Percentiles rank a stretch among this genome's conserved stretches.
Conservation (phyloP, 176 grass and related monocot genomes). For the Bothriochloa decipiens region DNA sequence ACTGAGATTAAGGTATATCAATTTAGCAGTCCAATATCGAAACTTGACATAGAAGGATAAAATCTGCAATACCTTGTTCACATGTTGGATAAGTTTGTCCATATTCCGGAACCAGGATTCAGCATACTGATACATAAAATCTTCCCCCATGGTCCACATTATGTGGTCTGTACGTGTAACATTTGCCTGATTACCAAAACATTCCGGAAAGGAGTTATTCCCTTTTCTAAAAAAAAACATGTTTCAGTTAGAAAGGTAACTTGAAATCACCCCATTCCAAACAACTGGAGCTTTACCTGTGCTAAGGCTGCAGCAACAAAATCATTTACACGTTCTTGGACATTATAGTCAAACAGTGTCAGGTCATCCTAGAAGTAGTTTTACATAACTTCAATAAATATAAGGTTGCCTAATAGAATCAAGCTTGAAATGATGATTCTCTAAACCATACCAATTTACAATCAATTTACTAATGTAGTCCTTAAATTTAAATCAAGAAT, state of each 20-base stretch:
- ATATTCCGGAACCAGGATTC: slow-evolving; percentile 96
- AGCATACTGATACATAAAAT: slow-evolving; percentile 92
- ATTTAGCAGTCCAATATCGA: neutral
- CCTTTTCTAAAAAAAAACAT: neutral
- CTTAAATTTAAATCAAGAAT: neutral
- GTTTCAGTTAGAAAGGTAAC: slow-evolving; percentile 35
- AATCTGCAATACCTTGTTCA: slow-evolving; percentile 76
- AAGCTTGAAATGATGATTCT: neutral
- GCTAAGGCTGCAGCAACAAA: slow-evolving; percentile 80
- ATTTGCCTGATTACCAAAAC: slow-evolving; percentile 65
- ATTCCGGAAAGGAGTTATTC: slow-evolving; percentile 23
- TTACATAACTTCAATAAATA: slow-evolving; percentile 6
- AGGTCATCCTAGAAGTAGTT: slow-evolving; percentile 73
- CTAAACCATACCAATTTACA: neutral
- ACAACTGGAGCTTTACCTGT: slow-evolving; percentile 63
- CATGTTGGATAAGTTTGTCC: slow-evolving; percentile 91
- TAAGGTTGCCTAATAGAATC: neutral
- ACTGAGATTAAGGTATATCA: neutral
- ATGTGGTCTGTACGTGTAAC: slow-evolving; percentile 88
- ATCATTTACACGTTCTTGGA: slow-evolving; percentile 80
- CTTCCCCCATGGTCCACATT: slow-evolving; percentile 98
- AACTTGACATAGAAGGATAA: neutral
- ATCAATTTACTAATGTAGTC: neutral
- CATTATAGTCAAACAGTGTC: slow-evolving; percentile 81
- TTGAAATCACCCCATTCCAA: slow-evolving; percentile 15